phyloP scores from a whole-genome alignment of 2,329 filamentous ascomycete genomes.

The Claviceps sp. region DNA sequence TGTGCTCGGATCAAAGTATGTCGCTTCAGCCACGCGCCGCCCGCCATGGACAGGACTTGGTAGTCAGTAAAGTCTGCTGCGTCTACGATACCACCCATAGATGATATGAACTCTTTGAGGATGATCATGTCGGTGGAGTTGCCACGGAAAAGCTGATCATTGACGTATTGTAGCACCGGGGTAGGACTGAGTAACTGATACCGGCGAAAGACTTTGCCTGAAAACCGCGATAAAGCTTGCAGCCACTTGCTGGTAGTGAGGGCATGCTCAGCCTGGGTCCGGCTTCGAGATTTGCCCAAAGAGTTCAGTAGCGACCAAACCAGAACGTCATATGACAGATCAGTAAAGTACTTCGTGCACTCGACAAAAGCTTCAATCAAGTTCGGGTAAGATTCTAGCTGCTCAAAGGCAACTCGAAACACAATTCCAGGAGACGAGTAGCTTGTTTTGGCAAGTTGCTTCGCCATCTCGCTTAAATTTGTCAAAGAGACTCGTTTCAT shows the following conservation, averaged over 20 bases:
- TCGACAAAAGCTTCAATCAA: slow-evolving; percentile 91
- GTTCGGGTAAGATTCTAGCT: slow-evolving; percentile 90
- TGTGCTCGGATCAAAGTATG: slow-evolving; percentile 69
- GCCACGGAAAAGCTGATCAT: slow-evolving; percentile 65
- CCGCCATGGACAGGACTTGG: slow-evolving; percentile 78
- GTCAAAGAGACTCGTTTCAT: slow-evolving; percentile 84
- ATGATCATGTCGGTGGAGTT: slow-evolving; percentile 88
- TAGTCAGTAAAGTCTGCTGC: slow-evolving; percentile 79
- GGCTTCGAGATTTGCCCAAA: slow-evolving; percentile 47
- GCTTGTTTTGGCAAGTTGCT: slow-evolving; percentile 81
- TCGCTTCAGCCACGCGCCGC: slow-evolving; percentile 59
- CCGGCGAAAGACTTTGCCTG: slow-evolving; percentile 76
- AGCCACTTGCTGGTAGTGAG: slow-evolving; percentile 83
- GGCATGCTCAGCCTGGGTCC: slow-evolving; percentile 48
- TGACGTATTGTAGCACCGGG: slow-evolving; percentile 81
- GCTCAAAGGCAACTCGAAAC: slow-evolving; percentile 75
- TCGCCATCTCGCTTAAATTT: slow-evolving; percentile 75
- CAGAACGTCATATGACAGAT: slow-evolving; percentile 82
- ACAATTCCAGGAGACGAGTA: slow-evolving; percentile 83
- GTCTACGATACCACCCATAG: slow-evolving; percentile 87
- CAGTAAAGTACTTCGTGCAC: slow-evolving; percentile 86
- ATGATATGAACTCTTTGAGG: slow-evolving; percentile 75
- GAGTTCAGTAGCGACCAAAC: slow-evolving; percentile 83
- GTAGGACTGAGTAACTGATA: slow-evolving; percentile 74
- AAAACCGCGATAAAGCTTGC: slow-evolving; percentile 77